Base-by-base conservation (phyloP, 2,329 filamentous ascomycete species). In the Teratosphaeriaceae sp. region DNA sequence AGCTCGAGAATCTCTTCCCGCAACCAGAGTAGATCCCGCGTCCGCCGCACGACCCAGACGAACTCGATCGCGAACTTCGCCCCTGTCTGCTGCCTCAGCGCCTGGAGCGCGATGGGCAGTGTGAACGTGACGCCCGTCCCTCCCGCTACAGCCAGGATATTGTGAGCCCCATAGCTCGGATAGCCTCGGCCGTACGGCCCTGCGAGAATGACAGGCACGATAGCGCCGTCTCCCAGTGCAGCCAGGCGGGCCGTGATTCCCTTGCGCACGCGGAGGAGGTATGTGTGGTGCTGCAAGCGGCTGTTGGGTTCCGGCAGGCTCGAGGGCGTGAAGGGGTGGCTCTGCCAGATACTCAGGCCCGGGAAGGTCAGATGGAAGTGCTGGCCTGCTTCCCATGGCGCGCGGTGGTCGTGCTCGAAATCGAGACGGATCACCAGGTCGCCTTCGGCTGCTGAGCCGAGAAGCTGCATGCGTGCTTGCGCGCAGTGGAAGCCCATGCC, bases 341-440 rank as follows among this genome's bases (percentile, higher is more conserved):
- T 79, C 61, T 87, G 82, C 80, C 81, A 85, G 52, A 86, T 73
- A 52, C 73, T 81, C 23, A 78, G 67, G 47, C 80, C 74, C 0
- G 79, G 69, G 53, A 87, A 86, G 59, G 75, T 82, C 13, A 86
- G 67, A 54, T 79, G 86, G 60, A 84, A 86, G 56, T 87, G 84
- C 61, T 86, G 79, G 8, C 84, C 82, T 11, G 83, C 66, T 11
- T 69, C 65, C 82, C 82, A 87, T 2, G 54, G 37, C 0, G 74
- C 60, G 2, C 21, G 15, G 40, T 83, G 79, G 2, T 70, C 63
- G 49, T 84, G 78, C 1, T 74, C 64, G 46, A 86, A 79, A 42
- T 87, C 81, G 3, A 88, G 65, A 1, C 83, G 72, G 1, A 87
- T 65, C 1, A 86, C 72, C 45, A 79, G 74, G 5, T 79, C 80